Conservation (phyloP, 2,329 filamentous ascomycete genomes). For the Fusarium sp. region DNA sequence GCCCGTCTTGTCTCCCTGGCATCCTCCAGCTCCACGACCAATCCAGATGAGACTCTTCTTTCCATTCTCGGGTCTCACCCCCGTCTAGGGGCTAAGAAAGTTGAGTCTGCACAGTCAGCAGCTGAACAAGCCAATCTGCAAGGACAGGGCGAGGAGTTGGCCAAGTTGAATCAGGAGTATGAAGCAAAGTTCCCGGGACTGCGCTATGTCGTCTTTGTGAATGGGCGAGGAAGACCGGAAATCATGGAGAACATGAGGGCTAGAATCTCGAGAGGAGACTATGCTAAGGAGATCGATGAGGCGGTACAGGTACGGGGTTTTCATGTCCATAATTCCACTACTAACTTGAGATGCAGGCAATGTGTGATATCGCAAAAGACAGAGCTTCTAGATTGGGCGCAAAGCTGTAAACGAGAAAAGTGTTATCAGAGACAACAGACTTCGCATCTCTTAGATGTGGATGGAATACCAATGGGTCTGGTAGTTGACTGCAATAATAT, state of each 20-base stretch:
- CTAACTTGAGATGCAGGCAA: conserved; percentile 66
- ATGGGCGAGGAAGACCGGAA: conserved; percentile 76
- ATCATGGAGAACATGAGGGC: conserved; percentile 86
- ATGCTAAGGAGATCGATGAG: conserved; percentile 74
- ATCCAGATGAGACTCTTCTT: conserved; percentile 67
- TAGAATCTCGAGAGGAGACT: conserved; percentile 76
- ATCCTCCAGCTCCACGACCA: conserved; percentile 58
- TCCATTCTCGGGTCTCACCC: conserved; percentile 84
- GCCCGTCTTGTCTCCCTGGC: conserved; percentile 70
- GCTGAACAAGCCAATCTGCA: conserved; percentile 84
- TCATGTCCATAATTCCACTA: not conserved
- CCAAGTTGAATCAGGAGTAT: conserved; percentile 78
- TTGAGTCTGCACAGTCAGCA: conserved; percentile 83
- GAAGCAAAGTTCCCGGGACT: conserved; percentile 84
- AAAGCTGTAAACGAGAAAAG: conserved; percentile 3
- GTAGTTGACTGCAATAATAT: not conserved
- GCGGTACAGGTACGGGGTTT: conserved; percentile 73
- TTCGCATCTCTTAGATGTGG: conserved; percentile 1
- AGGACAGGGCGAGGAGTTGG: conserved; percentile 69
- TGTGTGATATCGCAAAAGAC: conserved; percentile 91
- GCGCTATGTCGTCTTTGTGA: conserved; percentile 92
- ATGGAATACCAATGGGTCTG: conserved; percentile 1
- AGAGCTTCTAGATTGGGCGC: conserved; percentile 61
- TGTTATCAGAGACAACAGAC: not conserved
- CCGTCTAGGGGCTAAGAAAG: conserved; percentile 81